Base-by-base conservation (phyloP, 768 basidiomycete genomes). In the Amanita pseudoporphyria region DNA sequence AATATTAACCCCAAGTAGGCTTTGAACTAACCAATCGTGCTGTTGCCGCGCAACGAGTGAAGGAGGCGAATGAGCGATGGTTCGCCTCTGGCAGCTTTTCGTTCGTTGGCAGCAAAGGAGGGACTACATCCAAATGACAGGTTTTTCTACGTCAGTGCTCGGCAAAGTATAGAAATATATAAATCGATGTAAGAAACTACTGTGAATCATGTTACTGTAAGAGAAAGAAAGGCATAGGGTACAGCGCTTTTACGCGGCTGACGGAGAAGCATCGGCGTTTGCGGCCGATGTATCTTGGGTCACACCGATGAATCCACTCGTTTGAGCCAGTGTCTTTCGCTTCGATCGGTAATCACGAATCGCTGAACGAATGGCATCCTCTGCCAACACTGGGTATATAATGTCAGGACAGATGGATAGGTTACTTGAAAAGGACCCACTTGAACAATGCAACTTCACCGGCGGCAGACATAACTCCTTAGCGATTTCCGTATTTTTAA, bases 401-500 rank as follows among this genome's bases (percentile, higher is more conserved):
- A 56, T 41, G n/a, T 51, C 47, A 50, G 52, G 28, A 44, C 30
- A 12, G 14, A 18, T 6, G 18, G 19, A 9, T 30, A 33, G 22
- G 4, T 9, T 4, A 35, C 2, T n/a, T 41, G 13, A 9, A 18
- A 33, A n/a, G 16, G 33, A 74, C 86, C 45, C 57, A 93, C 91
- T 93, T 24, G 90, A 92, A 61, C 91, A 93, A 66, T 93, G 90
- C 14, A 93, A 79, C 67, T 98, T 98, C 60, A 98, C 95, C 44
- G 95, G 94, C 5, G 95, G 95, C 42, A 98, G 68, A 59, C 87
- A 87, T 14, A 98, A 70, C 67, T 98, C 96, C 70, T 96, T 94
- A 18, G 96, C 96, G 63, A 98, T 99, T 65, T 98, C 96, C 9
- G 96, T 98, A 72, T 99, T 99, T 71, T 94, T 96, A 59, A 99